Conservation (phyloP, 306 rosid species). For the Acacia acuminata region DNA sequence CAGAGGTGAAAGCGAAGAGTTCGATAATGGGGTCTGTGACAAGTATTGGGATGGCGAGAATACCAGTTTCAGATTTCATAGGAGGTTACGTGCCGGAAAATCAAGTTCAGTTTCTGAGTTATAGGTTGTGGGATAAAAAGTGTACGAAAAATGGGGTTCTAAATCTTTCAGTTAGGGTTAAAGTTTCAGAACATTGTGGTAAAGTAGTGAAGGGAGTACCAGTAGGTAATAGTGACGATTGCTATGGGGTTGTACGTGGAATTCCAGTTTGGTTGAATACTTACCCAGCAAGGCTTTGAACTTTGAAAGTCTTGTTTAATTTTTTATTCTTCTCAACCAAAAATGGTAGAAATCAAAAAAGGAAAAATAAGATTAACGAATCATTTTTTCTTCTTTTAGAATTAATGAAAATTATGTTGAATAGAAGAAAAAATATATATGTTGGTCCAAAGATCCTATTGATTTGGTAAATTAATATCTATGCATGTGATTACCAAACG, state of each 20-base stretch:
- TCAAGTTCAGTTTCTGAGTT: slow-evolving; percentile 57
- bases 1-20: slow-evolving; percentile 47
- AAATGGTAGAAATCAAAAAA: not conserved
- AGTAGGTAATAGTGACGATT: not conserved
- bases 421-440: not conserved
- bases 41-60: slow-evolving; percentile 40
- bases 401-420: not conserved
- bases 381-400: not conserved
- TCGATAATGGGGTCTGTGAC: slow-evolving; percentile 8
- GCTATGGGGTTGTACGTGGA: slow-evolving; percentile 41
- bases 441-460: not conserved
- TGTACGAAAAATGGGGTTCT: slow-evolving; percentile 57
- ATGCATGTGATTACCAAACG: not conserved
- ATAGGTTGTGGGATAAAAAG: slow-evolving; percentile 51
- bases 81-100: slow-evolving; percentile 43
- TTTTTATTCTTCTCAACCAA: not conserved
- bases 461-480: not conserved
- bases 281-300: not conserved
- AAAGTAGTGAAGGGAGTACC: slow-evolving; percentile 11
- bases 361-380: not conserved
- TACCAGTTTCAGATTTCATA: slow-evolving; percentile 51
- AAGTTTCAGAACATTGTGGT: slow-evolving; percentile 5
- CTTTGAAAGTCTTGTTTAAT: not conserved
- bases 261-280: slow-evolving; percentile 44
- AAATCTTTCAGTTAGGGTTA: slow-evolving; percentile 52